phyloP scores from a whole-genome alignment of 192 early-diverging fungal genomes.

The Umbelopsis isabellina region DNA sequence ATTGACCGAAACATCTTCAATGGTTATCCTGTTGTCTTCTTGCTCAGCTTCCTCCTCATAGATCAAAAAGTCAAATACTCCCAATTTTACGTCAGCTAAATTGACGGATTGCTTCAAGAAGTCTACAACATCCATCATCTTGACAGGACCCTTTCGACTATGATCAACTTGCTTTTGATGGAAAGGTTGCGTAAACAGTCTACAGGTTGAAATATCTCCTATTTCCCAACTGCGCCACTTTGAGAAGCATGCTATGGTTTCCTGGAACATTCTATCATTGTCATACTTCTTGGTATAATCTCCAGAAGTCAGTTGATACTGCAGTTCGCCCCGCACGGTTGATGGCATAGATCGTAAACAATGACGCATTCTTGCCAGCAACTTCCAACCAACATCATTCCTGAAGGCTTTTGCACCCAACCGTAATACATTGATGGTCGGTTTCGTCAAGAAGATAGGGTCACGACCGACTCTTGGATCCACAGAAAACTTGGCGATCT shows the following conservation, averaged over 20 bases:
- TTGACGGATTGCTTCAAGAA: constrained; percentile 42
- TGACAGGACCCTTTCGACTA: constrained; percentile 3
- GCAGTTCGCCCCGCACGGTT: constrained; percentile 38
- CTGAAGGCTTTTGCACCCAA: constrained; percentile 65
- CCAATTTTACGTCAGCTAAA: constrained; percentile 44
- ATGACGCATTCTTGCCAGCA: constrained; percentile 67
- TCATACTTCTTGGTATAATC: constrained; percentile 36
- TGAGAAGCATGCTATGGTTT: constrained; percentile 49
- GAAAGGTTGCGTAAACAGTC: constrained; percentile 54
- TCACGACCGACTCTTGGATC: constrained; percentile 51
- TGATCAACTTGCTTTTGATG: constrained; percentile 31
- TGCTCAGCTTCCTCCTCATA: constrained; percentile 49
- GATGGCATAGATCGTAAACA: constrained; percentile 52
- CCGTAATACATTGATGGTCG: constrained; percentile 61
- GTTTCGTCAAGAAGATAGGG: constrained; percentile 67
- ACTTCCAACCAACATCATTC: constrained; percentile 76
- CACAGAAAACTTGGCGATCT: constrained; percentile 55
- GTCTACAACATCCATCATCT: constrained; percentile 30
- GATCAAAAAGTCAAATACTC: constrained; percentile 47
- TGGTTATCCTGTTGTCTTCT: constrained; percentile 49
- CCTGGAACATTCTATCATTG: constrained; percentile 49
- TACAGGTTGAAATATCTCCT: constrained; percentile 45
- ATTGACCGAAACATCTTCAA: constrained; percentile 22
- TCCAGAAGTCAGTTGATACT: constrained; percentile 47
- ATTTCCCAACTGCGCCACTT: constrained; percentile 71